These are phyloP conservation scores for Gonium pectorale DNA, from an alignment of 139 green algal species.

Conservation along the genomic window DNA sequence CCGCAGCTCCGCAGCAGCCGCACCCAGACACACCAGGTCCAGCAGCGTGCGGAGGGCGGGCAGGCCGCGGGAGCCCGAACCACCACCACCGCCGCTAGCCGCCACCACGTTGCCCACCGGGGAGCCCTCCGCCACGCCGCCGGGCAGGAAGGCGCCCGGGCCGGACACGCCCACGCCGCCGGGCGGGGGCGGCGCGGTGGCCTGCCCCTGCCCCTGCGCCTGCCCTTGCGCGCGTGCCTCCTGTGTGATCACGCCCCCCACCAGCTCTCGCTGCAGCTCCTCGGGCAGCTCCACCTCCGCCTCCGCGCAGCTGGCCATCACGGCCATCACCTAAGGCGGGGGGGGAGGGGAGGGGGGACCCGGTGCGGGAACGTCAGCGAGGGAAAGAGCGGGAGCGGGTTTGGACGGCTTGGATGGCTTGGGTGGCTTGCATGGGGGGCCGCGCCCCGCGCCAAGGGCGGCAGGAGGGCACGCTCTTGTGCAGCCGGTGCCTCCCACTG, in stretches of 20 bases:
- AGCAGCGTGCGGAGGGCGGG: slow-evolving; percentile 5
- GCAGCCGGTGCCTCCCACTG: no score
- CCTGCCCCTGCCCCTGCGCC: not conserved
- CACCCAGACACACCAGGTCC: not conserved
- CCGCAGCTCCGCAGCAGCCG: not conserved
- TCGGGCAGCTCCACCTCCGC: not conserved
- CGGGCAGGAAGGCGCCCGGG: slow-evolving; percentile 16
- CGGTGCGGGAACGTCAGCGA: no score
- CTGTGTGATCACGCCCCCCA: not conserved
- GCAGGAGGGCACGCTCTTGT: no score
- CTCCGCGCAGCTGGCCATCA: not conserved
- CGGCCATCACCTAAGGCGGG: not conserved
- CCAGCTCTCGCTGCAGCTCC: not conserved
- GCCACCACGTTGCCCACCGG: no score
- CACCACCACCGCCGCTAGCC: not conserved
- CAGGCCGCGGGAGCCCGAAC: not conserved
- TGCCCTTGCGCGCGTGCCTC: not conserved
- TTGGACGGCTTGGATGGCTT: no score
- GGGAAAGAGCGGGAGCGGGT: no score
- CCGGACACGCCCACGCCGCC: not conserved
- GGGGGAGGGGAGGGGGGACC: not conserved
- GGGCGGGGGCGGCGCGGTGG: not conserved
- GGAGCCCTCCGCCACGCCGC: no score
- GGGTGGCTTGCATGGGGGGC: no score
- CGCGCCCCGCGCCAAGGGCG: no score